Base-by-base conservation (phyloP, 139 green algal species). In the Chlorella sp. region DNA sequence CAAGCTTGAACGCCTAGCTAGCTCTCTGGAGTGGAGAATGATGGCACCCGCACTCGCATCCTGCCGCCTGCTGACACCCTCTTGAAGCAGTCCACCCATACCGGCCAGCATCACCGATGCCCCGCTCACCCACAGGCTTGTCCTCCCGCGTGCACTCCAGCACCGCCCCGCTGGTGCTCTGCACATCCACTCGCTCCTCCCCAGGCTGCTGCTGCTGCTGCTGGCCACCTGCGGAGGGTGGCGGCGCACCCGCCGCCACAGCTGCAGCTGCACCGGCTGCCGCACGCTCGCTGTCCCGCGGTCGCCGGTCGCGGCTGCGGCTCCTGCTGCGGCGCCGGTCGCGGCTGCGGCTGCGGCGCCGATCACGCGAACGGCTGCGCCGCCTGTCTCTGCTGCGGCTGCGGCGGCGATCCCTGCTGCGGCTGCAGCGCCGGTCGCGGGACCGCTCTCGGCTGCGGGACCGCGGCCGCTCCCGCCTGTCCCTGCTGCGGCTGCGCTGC, bases 81-180 rank as follows among this genome's bases (percentile, higher is more conserved):
- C n/a, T n/a, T n/a, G n/a, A n/a, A n/a, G n/a, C n/a, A n/a, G n/a
- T n/a, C n/a, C n/a, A n/a, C n/a, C n/a, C n/a, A n/a, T n/a, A 51
- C 44, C 44, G 44, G 44, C 6, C 44, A 6, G 44, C 44, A 51
- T 16, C 51, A 60, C 51, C 15, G 12, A 60, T 0, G 16, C 28
- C 28, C 9, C 26, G 21, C 81, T 32, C 69, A 86, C 69, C 83
- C 13, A 87, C 63, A 13, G 20, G 25, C 28, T 91, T 89, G 41
- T 92, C 92, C 3, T 93, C 87, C 68, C 92, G 92, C 5, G 60
- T 72, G 28, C 95, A 90, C 38, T 93, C 85, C 12, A 93, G 57
- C 57, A 87, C 89, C 23, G 76, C 67, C 4, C 85, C 84, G 17
- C 62, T 2, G 2, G 81, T 84, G 68, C 38, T 89, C 67, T 91